These are phyloP conservation scores for Diaporthe destruens DNA, from an alignment of 2,329 filamentous ascomycete species.

Conservation along the genomic window DNA sequence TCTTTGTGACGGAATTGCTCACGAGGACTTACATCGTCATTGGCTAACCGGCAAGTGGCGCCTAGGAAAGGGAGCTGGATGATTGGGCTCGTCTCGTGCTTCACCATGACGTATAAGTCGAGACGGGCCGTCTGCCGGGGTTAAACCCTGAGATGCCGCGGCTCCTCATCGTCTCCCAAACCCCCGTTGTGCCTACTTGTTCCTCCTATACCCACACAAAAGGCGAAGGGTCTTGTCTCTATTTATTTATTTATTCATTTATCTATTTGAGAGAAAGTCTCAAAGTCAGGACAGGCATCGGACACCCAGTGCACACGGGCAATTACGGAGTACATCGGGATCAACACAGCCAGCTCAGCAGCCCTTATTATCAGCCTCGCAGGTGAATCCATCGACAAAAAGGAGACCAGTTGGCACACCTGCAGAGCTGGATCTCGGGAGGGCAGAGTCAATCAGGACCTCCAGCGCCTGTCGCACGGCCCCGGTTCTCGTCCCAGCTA, in stretches of 20 bases:
- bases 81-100: constrained; percentile 1
- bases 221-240: neutral
- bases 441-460: neutral
- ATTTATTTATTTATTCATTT: too few relatives aligned
- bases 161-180: too few relatives aligned
- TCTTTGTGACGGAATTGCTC: constrained; percentile 22
- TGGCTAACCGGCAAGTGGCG: constrained; percentile 6
- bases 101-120: constrained; percentile 29
- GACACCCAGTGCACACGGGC: too few relatives aligned
- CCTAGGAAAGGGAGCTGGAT: constrained; percentile 1
- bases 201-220: neutral
- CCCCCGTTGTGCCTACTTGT: neutral
- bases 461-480: neutral
- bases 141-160: neutral
- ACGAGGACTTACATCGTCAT: constrained; percentile 2
- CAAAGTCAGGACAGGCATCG: neutral
- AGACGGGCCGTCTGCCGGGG: neutral
- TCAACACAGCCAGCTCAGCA: neutral
- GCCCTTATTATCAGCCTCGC: neutral
- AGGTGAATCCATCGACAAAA: neutral
- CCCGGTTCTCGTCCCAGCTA: neutral
- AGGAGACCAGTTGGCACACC: neutral
- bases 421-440: neutral
- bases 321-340: neutral
- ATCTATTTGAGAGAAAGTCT: neutral